Base-by-base conservation (phyloP, 148 eudicot genomes). In the Rhododendron simsii region DNA sequence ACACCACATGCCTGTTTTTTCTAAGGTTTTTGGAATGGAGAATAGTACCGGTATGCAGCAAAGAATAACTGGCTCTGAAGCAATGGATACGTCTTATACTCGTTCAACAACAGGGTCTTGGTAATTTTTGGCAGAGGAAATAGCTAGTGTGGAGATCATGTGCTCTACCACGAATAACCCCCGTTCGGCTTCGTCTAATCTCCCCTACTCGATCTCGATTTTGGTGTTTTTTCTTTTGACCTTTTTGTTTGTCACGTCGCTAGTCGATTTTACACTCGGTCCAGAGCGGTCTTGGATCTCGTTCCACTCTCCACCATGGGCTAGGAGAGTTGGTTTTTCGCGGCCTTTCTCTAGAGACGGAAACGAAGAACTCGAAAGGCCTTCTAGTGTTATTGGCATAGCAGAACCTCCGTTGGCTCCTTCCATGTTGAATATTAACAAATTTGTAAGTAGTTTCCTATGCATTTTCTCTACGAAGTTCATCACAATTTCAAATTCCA, bases 61-160 rank as follows among this genome's bases (percentile, higher is more conserved):
- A 87, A 65, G 88, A 78, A 87, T 87, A 87, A 83, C 79, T 78
- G 35, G 13, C 74, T 61, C 16, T 57, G 85, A 86, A 86, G 88
- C 35, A 83, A 87, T 51, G 86, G 77, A 83, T 78, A 75, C 23
- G 63, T 59, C 81, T 33, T 82, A 81, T 18, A 39, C 37, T 30
- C 73, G 15, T 15, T 81, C 84, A 77, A 30, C 14, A 33, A 87
- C 26, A 45, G 63, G 73, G 20, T 39, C 7, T 76, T 76, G 74
- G 20, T 65, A 15, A 15, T 41, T 82, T 65, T 83, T 63, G 85
- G 41, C 7, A 44, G 76, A 74, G 37, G 81, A 67, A 76, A 23
- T 55, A 51, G 18, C 57, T 50, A 13, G 48, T 7, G n/a, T 45
- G 2, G 47, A 11, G 50, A 14, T 57, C 51, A 83, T 82, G 84